A percentile compares a stretch with the other conserved stretches of the same genome.
These are phyloP conservation scores for Sechiopsis laciniata DNA, from an alignment of 306 rosid species.

Conservation along the genomic window DNA sequence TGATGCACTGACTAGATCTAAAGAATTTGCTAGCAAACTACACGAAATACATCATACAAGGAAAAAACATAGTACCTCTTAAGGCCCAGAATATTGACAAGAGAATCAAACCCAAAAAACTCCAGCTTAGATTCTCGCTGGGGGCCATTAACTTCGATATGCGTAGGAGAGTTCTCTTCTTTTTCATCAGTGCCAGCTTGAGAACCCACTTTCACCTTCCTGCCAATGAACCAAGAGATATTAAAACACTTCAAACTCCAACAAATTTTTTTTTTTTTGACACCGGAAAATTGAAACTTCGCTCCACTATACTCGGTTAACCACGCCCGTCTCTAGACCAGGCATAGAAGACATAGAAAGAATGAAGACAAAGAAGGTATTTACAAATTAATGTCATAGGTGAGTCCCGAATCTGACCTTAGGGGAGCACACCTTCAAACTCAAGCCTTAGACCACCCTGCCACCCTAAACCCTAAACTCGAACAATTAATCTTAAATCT, in stretches of 20 bases:
- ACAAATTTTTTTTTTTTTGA: too few species aligned
- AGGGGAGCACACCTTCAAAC: too few species aligned
- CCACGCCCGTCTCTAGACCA: too few species aligned
- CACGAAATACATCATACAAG: constrained; percentile 8
- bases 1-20: neutral
- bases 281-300: too few species aligned
- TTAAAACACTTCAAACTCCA: neutral
- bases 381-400: too few species aligned
- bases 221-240: constrained; percentile 30
- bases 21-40: neutral
- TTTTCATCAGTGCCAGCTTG: constrained; percentile 32
- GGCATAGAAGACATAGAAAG: too few species aligned
- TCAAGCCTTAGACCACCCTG: too few species aligned
- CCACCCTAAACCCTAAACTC: too few species aligned
- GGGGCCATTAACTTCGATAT: constrained; percentile 50
- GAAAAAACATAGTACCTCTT: constrained; percentile 51
- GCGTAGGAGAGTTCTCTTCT: constrained; percentile 40
- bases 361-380: too few species aligned
- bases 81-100: constrained; percentile 96
- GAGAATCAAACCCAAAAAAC: constrained; percentile 96
- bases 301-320: too few species aligned
- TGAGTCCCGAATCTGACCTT: too few species aligned
- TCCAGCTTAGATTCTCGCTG: constrained; percentile 77
- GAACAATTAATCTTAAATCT: too few species aligned
- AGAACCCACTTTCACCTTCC: constrained; percentile 51